A percentile compares a stretch with the other conserved stretches of the same genome.
phyloP scores from a whole-genome alignment of 2,329 filamentous ascomycete species.

The Tetracladium maxilliforme region DNA sequence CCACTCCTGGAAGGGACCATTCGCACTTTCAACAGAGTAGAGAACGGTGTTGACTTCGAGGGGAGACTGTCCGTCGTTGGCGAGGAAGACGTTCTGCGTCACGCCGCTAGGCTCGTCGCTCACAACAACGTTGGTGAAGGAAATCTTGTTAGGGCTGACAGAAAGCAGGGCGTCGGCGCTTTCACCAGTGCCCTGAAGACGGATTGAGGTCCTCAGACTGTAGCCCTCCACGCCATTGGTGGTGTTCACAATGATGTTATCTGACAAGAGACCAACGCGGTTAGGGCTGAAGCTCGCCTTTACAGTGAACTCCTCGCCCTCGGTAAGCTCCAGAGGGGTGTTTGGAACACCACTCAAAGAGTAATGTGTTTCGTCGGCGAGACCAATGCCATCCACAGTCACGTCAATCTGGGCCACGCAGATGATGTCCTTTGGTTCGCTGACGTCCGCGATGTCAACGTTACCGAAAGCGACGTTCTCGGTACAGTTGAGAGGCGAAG shows the following conservation, averaged over 20 bases:
- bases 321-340: slow-evolving; percentile 15
- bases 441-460: slow-evolving; percentile 21
- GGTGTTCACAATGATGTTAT: slow-evolving; percentile 29
- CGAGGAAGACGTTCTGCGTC: slow-evolving; percentile 27
- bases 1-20: slow-evolving; percentile 27
- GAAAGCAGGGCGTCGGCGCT: slow-evolving; percentile 28
- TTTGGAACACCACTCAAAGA: slow-evolving; percentile 13
- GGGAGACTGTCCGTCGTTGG: slow-evolving; percentile 30
- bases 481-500: slow-evolving; percentile 36
- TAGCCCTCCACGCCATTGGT: slow-evolving; percentile 29
- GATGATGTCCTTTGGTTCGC: slow-evolving; percentile 19
- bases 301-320: slow-evolving; percentile 25
- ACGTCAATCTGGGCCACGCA: slow-evolving; percentile 31
- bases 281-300: slow-evolving; percentile 27
- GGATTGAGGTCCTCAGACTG: slow-evolving; percentile 27
- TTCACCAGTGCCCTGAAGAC: slow-evolving; percentile 30
- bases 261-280: slow-evolving; percentile 30
- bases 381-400: slow-evolving; percentile 21
- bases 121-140: slow-evolving; percentile 32
- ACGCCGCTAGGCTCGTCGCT: slow-evolving; percentile 21
- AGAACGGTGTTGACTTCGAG: slow-evolving; percentile 27
- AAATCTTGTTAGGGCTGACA: slow-evolving; percentile 29
- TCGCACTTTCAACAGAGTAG: slow-evolving; percentile 25
- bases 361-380: slow-evolving; percentile 23
- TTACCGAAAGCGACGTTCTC: slow-evolving; percentile 30